Conservation (phyloP, 2,329 filamentous ascomycete species). For the Colletotrichum spaethianum region DNA sequence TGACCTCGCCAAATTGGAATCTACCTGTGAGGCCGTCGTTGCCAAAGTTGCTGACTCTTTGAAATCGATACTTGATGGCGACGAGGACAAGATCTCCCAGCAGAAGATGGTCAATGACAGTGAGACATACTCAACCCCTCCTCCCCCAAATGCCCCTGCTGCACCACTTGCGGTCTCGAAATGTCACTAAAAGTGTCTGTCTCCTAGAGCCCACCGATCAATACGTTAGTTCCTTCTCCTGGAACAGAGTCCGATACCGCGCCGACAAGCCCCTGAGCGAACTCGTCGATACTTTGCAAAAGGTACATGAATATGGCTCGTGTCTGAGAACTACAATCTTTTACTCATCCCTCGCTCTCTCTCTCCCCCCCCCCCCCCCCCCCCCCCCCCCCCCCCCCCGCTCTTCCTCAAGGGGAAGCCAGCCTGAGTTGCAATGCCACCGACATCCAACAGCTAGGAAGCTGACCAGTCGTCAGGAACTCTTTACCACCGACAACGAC, state of each 20-base stretch:
- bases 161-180: conserved; percentile 26
- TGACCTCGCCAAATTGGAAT: conserved; percentile 90
- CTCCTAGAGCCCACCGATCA: conserved; percentile 90
- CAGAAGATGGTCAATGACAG: conserved; percentile 97
- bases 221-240: conserved; percentile 89
- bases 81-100: conserved; percentile 84
- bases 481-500: conserved; percentile 93
- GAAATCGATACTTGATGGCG: conserved; percentile 84
- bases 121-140: conserved; percentile 52
- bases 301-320: conserved; percentile 66
- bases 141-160: conserved; percentile 21
- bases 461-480: conserved; percentile 71
- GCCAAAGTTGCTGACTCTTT: conserved; percentile 91
- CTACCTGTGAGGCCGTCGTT: conserved; percentile 84
- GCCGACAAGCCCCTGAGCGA: conserved; percentile 91
- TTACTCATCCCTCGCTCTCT: neutral
- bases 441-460: neutral
- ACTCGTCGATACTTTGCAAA: conserved; percentile 88
- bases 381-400: neutral
- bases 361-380: neutral
- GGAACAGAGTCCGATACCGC: conserved; percentile 98
- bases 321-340: neutral
- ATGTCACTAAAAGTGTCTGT: conserved; percentile 45
- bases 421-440: too few species aligned
- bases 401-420: neutral